A percentile compares a stretch with the other conserved stretches of the same genome.
Conservation (phyloP, 2,329 filamentous ascomycete species). For the Tolypocladium tropicale region DNA sequence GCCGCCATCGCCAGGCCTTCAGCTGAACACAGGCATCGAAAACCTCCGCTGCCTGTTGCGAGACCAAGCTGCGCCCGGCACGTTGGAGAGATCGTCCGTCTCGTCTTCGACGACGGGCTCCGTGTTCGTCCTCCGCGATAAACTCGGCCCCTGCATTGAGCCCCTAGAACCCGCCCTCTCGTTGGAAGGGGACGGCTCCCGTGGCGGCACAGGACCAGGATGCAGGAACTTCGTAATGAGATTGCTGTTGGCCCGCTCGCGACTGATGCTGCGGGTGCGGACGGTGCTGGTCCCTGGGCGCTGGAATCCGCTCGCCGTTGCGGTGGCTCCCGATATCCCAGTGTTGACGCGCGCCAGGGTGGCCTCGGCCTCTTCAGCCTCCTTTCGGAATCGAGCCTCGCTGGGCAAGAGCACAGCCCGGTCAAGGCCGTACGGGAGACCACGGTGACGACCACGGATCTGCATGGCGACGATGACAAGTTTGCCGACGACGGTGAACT, state of each 20-base stretch:
- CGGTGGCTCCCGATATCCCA: slow-evolving; percentile 19
- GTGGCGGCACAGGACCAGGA: slow-evolving; percentile 32
- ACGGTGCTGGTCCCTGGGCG: slow-evolving; percentile 17
- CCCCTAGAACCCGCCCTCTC: slow-evolving; percentile 17
- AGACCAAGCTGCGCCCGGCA: slow-evolving; percentile 15
- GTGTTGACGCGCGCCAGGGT: slow-evolving; percentile 26
- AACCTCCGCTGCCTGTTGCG: slow-evolving; percentile 14
- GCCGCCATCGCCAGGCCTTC: slow-evolving; percentile 6
- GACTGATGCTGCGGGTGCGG: slow-evolving; percentile 26
- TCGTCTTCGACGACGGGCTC: slow-evolving; percentile 17
- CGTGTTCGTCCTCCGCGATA: slow-evolving; percentile 10
- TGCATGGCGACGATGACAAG: slow-evolving; percentile 60
- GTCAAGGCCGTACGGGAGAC: slow-evolving; percentile 56
- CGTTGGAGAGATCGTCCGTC: slow-evolving; percentile 13
- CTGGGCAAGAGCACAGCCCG: slow-evolving; percentile 50
- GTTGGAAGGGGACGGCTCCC: slow-evolving; percentile 10
- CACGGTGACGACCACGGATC: slow-evolving; percentile 58
- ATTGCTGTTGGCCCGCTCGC: slow-evolving; percentile 28
- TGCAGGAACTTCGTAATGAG: slow-evolving; percentile 36
- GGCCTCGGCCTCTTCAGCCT: slow-evolving; percentile 37
- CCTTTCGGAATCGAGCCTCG: slow-evolving; percentile 43
- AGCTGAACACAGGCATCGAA: slow-evolving; percentile 14
- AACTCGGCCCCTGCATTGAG: slow-evolving; percentile 4
- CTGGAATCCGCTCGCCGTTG: slow-evolving; percentile 14
- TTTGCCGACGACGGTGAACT: slow-evolving; percentile 68